These are phyloP conservation scores for Helotiales sp. DNA, from an alignment of 2,329 filamentous ascomycete genomes.

Conservation along the genomic window DNA sequence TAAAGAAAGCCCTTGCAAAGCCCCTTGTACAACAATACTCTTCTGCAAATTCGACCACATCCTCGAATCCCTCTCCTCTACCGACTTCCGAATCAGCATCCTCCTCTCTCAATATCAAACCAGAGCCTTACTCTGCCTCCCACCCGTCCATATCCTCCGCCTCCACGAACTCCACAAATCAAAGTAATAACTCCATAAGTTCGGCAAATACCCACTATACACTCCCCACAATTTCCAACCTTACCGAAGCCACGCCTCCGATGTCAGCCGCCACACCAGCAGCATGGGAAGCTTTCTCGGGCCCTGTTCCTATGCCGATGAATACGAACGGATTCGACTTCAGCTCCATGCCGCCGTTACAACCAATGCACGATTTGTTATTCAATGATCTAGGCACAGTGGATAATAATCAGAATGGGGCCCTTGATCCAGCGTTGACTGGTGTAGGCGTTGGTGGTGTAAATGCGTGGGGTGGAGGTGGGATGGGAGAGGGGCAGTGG, in stretches of 20 bases:
- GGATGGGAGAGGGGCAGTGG: conserved; percentile 35
- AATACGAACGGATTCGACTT: conserved; percentile 48
- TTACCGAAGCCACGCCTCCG: conserved; percentile 20
- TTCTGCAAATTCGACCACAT: not conserved
- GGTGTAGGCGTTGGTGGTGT: conserved; percentile 2
- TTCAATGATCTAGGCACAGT: conserved; percentile 50
- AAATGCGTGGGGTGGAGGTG: not conserved
- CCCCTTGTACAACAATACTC: not conserved
- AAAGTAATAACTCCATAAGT: not conserved
- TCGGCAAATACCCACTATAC: conserved; percentile 20
- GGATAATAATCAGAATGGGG: conserved; percentile 7
- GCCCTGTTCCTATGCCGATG: not conserved
- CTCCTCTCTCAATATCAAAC: not conserved
- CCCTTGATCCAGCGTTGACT: conserved; percentile 4
- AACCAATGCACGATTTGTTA: conserved; percentile 56
- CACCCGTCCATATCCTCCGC: conserved; percentile 19
- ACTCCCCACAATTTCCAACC: conserved; percentile 31
- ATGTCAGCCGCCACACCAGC: conserved; percentile 2
- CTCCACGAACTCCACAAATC: conserved; percentile 10
- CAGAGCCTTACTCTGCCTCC: not conserved
- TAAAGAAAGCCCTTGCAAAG: conserved; percentile 45
- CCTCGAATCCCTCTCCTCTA: conserved; percentile 4
- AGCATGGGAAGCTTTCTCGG: conserved; percentile 21
- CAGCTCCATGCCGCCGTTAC: conserved; percentile 53
- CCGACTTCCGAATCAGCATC: conserved; percentile 8